Evolutionary conservation across 148 eudicot species (phyloP).

Genomic region (Rhododendron molle): DNA sequence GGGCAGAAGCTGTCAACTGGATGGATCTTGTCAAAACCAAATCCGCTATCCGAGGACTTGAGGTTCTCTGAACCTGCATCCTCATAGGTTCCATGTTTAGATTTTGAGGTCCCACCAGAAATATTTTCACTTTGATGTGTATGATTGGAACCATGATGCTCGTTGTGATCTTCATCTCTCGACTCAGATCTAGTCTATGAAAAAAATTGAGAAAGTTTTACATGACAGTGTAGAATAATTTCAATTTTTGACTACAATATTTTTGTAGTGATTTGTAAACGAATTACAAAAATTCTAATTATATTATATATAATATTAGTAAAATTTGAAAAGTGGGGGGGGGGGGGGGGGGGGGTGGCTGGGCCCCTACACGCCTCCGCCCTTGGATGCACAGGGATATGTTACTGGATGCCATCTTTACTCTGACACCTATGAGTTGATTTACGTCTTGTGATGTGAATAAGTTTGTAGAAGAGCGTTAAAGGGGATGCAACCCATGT

Average conservation of each 20-base stretch:
- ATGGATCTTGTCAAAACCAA: neutral
- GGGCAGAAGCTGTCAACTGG: slow-evolving; percentile 8
- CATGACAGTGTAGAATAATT: too few species aligned
- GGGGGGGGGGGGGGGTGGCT: too few species aligned
- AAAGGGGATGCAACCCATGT: neutral
- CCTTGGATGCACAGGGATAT: neutral
- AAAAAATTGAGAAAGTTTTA: too few species aligned
- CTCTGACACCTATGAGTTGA: neutral
- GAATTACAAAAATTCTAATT: too few species aligned
- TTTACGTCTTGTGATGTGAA: neutral
- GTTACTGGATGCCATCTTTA: neutral
- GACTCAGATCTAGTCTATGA: slow-evolving; percentile 25
- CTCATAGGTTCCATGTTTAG: neutral
- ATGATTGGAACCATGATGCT: slow-evolving; percentile 5
- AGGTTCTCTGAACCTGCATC: slow-evolving; percentile 2
- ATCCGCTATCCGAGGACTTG: neutral
- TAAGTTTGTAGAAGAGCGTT: neutral
- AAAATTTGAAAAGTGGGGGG: too few species aligned
- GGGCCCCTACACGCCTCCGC: too few species aligned
- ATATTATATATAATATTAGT: too few species aligned
- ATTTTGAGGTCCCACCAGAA: slow-evolving; percentile 7
- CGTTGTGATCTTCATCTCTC: slow-evolving; percentile 24
- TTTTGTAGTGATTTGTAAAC: too few species aligned
- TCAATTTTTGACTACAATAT: too few species aligned
- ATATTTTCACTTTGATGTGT: neutral